Percentiles rank a stretch among this genome's conserved stretches.
phyloP scores from a whole-genome alignment of 2,329 filamentous ascomycete species.

The Xylaria sp. region DNA sequence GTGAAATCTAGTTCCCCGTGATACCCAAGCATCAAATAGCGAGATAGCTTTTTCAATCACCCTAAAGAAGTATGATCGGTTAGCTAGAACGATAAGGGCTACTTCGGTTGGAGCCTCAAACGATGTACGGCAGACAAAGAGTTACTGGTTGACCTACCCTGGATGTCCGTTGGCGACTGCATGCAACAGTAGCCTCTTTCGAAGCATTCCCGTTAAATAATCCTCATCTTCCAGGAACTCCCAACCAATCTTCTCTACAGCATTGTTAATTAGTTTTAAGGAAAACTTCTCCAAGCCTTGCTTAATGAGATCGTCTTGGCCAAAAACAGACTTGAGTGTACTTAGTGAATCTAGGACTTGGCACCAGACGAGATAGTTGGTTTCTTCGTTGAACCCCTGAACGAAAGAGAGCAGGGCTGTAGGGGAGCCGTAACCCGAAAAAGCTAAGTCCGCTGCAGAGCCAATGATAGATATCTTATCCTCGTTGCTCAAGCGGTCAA shows the following conservation, averaged over 20 bases:
- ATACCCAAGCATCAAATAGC: slow-evolving; percentile 83
- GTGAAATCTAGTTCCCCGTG: slow-evolving; percentile 76
- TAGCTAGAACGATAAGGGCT: slow-evolving; percentile 30
- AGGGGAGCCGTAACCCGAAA: slow-evolving; percentile 86
- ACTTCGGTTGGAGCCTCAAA: background rate
- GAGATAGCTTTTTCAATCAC: slow-evolving; percentile 78
- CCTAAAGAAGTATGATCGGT: slow-evolving; percentile 52
- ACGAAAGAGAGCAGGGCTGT: slow-evolving; percentile 84
- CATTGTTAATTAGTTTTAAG: slow-evolving; percentile 78
- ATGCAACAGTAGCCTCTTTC: slow-evolving; percentile 80
- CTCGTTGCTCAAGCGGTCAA: slow-evolving; percentile 79
- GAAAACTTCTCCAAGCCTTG: slow-evolving; percentile 81
- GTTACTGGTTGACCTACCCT: slow-evolving; percentile 61
- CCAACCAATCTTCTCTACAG: slow-evolving; percentile 86
- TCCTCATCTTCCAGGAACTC: slow-evolving; percentile 81
- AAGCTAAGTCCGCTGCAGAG: slow-evolving; percentile 88
- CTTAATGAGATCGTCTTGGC: slow-evolving; percentile 77
- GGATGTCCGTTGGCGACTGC: slow-evolving; percentile 83
- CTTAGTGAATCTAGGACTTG: slow-evolving; percentile 82
- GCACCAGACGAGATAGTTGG: slow-evolving; percentile 88
- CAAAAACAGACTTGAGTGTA: slow-evolving; percentile 86
- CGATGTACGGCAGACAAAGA: background rate
- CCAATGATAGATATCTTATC: slow-evolving; percentile 95
- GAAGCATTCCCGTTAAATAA: slow-evolving; percentile 83
- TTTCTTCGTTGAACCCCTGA: slow-evolving; percentile 84